phyloP scores from a whole-genome alignment of 495 filamentous ascomycete species.

The Aspergillus asperescens region DNA sequence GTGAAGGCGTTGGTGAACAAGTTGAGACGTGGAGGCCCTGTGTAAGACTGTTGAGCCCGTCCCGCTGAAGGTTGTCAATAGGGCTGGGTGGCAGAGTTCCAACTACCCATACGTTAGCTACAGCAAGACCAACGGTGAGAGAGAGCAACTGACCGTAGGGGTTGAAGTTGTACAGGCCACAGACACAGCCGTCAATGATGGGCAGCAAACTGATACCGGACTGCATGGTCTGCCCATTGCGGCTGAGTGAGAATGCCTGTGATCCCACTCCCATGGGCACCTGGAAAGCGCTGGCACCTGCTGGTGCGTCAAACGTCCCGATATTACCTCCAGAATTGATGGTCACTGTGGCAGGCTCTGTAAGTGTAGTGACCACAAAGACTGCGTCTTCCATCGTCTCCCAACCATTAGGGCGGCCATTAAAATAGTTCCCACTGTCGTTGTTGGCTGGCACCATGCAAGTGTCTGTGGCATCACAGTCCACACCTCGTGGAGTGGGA shows the following conservation, averaged over 20 bases:
- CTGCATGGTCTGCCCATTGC: constrained; percentile 41
- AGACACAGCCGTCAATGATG: constrained; percentile 45
- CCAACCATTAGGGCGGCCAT: constrained; percentile 51
- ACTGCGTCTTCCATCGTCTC: constrained; percentile 50
- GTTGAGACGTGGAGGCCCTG: constrained; percentile 43
- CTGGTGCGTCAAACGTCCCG: constrained; percentile 43
- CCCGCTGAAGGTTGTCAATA: constrained; percentile 36
- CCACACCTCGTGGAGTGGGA: constrained; percentile 39
- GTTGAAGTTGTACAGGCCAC: constrained; percentile 62
- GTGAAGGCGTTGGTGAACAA: constrained; percentile 41
- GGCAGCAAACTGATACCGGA: constrained; percentile 49
- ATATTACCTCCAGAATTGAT: constrained; percentile 46
- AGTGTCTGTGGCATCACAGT: constrained; percentile 54
- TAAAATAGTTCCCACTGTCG: constrained; percentile 49
- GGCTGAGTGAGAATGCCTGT: constrained; percentile 47
- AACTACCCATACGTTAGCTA: constrained; percentile 14
- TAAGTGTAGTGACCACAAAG: constrained; percentile 53
- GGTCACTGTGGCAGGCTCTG: constrained; percentile 36
- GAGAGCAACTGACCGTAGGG: constrained; percentile 38
- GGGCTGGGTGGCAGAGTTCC: constrained; percentile 43
- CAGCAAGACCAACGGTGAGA: background rate
- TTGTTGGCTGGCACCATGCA: constrained; percentile 38
- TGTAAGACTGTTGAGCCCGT: constrained; percentile 37
- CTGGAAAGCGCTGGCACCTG: constrained; percentile 45
- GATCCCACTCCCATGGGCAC: constrained; percentile 52